These are phyloP conservation scores for Bryum argenteum DNA, from an alignment of 225 moss, liverwort and hornwort species.

Conservation along the genomic window DNA sequence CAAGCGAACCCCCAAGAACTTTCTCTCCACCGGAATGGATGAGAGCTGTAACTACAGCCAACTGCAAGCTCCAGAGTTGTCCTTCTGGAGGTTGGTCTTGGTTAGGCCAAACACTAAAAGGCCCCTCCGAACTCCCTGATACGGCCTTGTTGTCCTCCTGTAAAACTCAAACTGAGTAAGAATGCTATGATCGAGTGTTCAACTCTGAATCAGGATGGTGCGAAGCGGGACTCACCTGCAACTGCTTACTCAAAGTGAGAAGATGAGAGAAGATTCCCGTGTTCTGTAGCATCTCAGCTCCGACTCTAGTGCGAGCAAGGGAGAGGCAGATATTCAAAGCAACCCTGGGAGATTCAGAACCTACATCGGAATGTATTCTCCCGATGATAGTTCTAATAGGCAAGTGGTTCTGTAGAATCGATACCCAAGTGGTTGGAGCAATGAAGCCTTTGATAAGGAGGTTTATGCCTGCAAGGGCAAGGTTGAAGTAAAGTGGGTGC, in stretches of 20 bases:
- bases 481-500: conserved; percentile 62
- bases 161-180: conserved; percentile 13
- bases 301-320: conserved; percentile 73
- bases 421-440: conserved; percentile 81
- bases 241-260: conserved; percentile 68
- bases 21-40: conserved; percentile 81
- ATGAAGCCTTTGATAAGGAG: conserved; percentile 81
- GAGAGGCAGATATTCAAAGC: conserved; percentile 83
- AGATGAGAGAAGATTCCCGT: conserved; percentile 83
- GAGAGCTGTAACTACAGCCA: conserved; percentile 79
- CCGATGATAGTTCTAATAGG: conserved; percentile 68
- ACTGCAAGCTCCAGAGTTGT: conserved; percentile 75
- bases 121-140: conserved; percentile 71
- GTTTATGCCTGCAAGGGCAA: conserved; percentile 82
- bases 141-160: conserved; percentile 51
- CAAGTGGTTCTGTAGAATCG: conserved; percentile 80
- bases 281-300: conserved; percentile 84
- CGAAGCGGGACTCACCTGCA: conserved; percentile 51
- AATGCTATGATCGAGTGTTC: background rate
- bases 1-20: conserved; percentile 68
- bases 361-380: conserved; percentile 71
- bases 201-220: conserved; percentile 4
- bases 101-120: conserved; percentile 82
- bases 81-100: conserved; percentile 71
- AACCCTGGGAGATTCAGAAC: conserved; percentile 68